These are phyloP conservation scores for Dittrichia graveolens DNA, from an alignment of 129 eudicot genomes.

Conservation along the genomic window DNA sequence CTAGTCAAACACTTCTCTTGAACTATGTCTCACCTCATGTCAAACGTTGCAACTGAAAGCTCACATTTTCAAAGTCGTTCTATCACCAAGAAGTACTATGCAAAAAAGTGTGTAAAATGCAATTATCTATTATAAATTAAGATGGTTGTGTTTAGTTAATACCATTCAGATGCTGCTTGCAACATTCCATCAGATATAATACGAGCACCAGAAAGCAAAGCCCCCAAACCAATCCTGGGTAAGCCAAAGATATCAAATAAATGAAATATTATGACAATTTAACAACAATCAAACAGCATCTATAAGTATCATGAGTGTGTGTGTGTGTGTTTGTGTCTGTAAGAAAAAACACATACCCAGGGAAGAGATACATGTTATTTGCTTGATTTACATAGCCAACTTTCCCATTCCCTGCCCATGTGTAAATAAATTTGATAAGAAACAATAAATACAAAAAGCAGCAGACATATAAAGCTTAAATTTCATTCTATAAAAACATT, in stretches of 20 bases:
- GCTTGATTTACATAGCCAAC: slow-evolving; percentile 98
- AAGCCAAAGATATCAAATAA: slow-evolving; percentile 18
- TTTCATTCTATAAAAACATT: no score
- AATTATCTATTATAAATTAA: background rate
- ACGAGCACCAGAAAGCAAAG: slow-evolving; percentile 92
- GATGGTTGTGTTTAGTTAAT: slow-evolving; percentile 28
- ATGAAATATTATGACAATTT: background rate
- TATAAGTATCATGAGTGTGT: no score
- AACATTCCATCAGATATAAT: slow-evolving; percentile 86
- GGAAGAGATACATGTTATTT: slow-evolving; percentile 98
- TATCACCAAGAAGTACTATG: slow-evolving; percentile 12
- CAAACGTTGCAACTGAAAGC: background rate
- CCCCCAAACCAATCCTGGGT: slow-evolving; percentile 93
- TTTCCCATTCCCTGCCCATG: slow-evolving; percentile 81
- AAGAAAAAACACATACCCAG: slow-evolving; percentile 64
- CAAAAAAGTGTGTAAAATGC: background rate
- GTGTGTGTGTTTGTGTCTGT: no score
- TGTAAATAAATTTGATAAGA: slow-evolving; percentile 12
- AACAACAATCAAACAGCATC: slow-evolving; percentile 11
- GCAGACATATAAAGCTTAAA: no score
- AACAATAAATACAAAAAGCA: background rate
- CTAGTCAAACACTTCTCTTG: background rate
- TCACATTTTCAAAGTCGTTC: background rate
- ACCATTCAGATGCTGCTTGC: slow-evolving; percentile 97
- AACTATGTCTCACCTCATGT: background rate